These are phyloP conservation scores for Amaranthus hypochondriacus DNA, from an alignment of 148 eudicot species.

Conservation along the genomic window DNA sequence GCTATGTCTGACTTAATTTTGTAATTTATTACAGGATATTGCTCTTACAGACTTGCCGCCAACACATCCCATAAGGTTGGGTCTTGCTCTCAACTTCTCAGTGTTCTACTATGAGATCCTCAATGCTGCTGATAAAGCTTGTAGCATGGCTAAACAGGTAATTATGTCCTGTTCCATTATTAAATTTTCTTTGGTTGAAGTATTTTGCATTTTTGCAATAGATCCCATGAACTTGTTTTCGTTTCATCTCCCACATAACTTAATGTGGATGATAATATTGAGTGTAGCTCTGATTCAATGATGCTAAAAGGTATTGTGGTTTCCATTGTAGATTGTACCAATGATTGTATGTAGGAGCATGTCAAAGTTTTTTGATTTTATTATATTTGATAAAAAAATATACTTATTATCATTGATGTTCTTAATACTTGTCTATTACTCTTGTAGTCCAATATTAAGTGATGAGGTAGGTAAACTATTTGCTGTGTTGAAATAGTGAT, in stretches of 20 bases:
- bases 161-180: background rate
- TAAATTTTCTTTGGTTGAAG: background rate
- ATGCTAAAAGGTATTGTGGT: background rate
- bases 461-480: too few species aligned
- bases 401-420: too few species aligned
- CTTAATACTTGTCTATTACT: too few species aligned
- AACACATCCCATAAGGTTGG: conserved; percentile 48
- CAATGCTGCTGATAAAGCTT: conserved; percentile 46
- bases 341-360: background rate
- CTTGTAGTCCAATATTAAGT: too few species aligned
- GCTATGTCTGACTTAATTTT: background rate
- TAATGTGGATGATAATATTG: background rate
- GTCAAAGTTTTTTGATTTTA: background rate
- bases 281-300: background rate
- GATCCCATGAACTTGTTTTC: background rate
- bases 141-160: conserved; percentile 50
- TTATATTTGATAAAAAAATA: too few species aligned
- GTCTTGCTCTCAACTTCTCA: conserved; percentile 52
- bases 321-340: background rate
- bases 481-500: too few species aligned
- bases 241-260: background rate
- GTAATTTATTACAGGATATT: conserved; percentile 31
- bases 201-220: background rate
- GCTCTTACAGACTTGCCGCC: conserved; percentile 38
- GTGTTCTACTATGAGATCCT: conserved; percentile 53